A percentile compares a stretch with the other conserved stretches of the same genome.
These are phyloP conservation scores for Symbiodinium natans DNA, from an alignment of 73 alveolate species.

Conservation along the genomic window DNA sequence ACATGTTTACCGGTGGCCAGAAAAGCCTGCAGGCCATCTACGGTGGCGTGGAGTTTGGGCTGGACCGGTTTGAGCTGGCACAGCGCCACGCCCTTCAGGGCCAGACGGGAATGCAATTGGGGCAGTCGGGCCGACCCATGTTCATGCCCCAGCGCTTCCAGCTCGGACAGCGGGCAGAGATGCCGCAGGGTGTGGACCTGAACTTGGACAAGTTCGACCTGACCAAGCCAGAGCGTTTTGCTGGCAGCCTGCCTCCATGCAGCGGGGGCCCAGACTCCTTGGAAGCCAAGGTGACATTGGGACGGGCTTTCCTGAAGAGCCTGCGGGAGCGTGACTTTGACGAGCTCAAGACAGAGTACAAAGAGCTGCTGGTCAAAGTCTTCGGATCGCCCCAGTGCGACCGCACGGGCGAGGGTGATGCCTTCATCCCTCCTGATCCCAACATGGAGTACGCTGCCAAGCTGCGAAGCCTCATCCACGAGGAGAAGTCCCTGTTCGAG, in stretches of 20 bases:
- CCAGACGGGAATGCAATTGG: slow-evolving; percentile 87
- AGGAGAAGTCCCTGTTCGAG: slow-evolving; percentile 86
- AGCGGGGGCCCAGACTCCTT: slow-evolving; percentile 63
- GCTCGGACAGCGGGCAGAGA: slow-evolving; percentile 77
- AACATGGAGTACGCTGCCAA: slow-evolving; percentile 91
- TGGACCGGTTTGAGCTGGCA: slow-evolving; percentile 90
- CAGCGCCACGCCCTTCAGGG: slow-evolving; percentile 88
- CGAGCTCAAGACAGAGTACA: slow-evolving; percentile 48
- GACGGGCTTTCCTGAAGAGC: slow-evolving; percentile 73
- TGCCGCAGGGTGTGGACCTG: slow-evolving; percentile 93
- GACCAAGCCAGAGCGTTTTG: slow-evolving; percentile 50
- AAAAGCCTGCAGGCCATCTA: slow-evolving; percentile 79
- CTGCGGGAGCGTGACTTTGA: slow-evolving; percentile 18
- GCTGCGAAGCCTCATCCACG: slow-evolving; percentile 73
- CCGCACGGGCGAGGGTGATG: slow-evolving; percentile 65
- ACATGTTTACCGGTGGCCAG: slow-evolving; percentile 88
- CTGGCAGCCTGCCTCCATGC: slow-evolving; percentile 53
- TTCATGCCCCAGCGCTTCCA: slow-evolving; percentile 92
- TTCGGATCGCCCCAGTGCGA: slow-evolving; percentile 87
- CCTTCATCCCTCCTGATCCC: slow-evolving; percentile 90
- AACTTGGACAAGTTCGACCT: slow-evolving; percentile 89
- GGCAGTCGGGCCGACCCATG: slow-evolving; percentile 87
- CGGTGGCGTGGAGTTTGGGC: slow-evolving; percentile 90
- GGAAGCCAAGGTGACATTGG: slow-evolving; percentile 47
- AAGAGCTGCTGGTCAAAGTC: slow-evolving; percentile 58